Evolutionary conservation across 2,329 filamentous ascomycete genomes (phyloP).

Genomic region (Ceratocystis variospora): DNA sequence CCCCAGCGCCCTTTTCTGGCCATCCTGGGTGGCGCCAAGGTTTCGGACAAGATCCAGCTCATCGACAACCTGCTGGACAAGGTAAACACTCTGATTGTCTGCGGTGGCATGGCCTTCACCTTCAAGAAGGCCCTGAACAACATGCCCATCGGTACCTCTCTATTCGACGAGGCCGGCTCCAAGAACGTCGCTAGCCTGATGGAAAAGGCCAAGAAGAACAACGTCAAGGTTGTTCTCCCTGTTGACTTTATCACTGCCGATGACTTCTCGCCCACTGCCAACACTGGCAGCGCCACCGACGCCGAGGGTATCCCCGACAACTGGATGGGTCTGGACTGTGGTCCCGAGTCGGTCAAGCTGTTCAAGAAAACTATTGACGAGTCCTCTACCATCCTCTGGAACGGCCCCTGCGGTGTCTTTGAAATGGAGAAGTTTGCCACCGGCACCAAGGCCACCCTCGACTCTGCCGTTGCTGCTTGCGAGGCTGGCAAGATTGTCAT

Average conservation of each 20-base stretch:
- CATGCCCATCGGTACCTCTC: constrained; percentile 75
- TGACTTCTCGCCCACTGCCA: constrained; percentile 80
- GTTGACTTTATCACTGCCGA: constrained; percentile 93
- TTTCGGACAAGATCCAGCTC: constrained; percentile 98
- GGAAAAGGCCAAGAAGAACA: constrained; percentile 92
- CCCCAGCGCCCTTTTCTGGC: constrained; percentile 94
- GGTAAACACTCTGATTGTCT: constrained; percentile 92
- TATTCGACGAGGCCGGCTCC: constrained; percentile 88
- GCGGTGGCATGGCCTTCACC: constrained; percentile 96
- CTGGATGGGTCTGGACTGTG: constrained; percentile 96
- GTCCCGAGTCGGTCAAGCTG: constrained; percentile 72
- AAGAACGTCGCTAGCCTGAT: constrained; percentile 80
- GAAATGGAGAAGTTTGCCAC: constrained; percentile 90
- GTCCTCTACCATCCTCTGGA: constrained; percentile 96
- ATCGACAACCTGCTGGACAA: constrained; percentile 98
- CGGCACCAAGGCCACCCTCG: constrained; percentile 83
- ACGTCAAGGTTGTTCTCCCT: constrained; percentile 87
- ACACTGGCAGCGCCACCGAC: constrained; percentile 69
- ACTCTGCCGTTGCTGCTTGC: constrained; percentile 71
- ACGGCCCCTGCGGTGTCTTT: constrained; percentile 93
- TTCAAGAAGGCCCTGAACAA: constrained; percentile 98
- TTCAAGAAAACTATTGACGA: constrained; percentile 79
- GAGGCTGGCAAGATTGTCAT: constrained; percentile 88
- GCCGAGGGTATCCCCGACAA: constrained; percentile 77
- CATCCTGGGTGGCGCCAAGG: constrained; percentile 95